A percentile compares a stretch with the other conserved stretches of the same genome.
phyloP scores from a whole-genome alignment of 192 early-diverging fungal genomes.

The Coemansia erecta region DNA sequence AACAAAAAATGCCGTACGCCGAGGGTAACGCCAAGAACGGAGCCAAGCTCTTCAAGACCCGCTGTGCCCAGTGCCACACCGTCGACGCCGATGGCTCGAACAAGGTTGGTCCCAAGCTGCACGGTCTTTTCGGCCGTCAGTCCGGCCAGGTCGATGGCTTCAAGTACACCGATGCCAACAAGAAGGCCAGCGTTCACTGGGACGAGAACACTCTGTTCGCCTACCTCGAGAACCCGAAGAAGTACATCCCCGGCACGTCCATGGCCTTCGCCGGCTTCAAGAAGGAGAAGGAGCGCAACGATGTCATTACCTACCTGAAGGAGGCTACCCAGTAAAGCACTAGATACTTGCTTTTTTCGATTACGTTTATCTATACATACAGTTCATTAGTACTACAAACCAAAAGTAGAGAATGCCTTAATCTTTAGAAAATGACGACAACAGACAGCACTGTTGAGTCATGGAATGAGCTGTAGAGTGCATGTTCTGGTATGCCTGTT shows the following conservation, averaged over 20 bases:
- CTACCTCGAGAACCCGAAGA: conserved; percentile 99
- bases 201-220: conserved; percentile 86
- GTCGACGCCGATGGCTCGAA: conserved; percentile 72
- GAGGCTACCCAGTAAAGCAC: conserved; percentile 45
- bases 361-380: no score
- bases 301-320: conserved; percentile 92
- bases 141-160: conserved; percentile 84
- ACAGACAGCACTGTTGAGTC: no score
- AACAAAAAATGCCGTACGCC: conserved; percentile 16
- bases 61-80: conserved; percentile 98
- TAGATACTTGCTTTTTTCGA: neutral
- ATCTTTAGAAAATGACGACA: no score
- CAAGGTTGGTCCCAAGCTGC: conserved; percentile 96
- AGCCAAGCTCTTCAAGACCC: conserved; percentile 89
- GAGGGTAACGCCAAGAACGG: conserved; percentile 50
- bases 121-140: conserved; percentile 87
- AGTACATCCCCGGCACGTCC: conserved; percentile 93
- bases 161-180: conserved; percentile 93
- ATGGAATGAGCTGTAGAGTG: no score
- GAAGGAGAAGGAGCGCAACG: conserved; percentile 72
- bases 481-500: no score
- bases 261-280: conserved; percentile 91
- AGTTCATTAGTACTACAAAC: no score
- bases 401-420: no score
- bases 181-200: conserved; percentile 83